phyloP scores from a whole-genome alignment of 164 flowering plant species.

The Malania oleifera region DNA sequence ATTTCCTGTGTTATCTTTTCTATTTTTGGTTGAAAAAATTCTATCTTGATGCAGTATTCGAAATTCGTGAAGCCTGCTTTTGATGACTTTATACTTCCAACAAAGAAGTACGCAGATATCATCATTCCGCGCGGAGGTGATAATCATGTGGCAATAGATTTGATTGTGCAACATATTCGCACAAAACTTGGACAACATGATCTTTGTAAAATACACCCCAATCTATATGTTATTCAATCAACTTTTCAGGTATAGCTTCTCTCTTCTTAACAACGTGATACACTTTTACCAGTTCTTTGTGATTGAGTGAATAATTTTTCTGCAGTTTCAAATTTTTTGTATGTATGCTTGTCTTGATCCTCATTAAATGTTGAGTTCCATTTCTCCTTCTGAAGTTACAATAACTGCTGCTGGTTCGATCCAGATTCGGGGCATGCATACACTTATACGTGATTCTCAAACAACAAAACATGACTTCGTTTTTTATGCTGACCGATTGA shows the following conservation, averaged over 20 bases:
- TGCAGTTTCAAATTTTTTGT: too few relatives aligned
- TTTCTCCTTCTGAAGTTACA: conserved; percentile 5
- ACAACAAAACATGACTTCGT: conserved; percentile 97
- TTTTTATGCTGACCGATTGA: conserved; percentile 90
- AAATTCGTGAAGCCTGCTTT: conserved; percentile 98
- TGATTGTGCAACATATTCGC: conserved; percentile 95
- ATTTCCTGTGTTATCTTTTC: background rate
- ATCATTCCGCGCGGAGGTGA: conserved; percentile 98
- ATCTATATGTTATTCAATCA: conserved; percentile 87
- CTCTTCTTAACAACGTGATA: background rate
- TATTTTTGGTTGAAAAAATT: background rate
- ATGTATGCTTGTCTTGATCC: background rate
- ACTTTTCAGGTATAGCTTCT: conserved; percentile 76
- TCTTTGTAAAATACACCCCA: conserved; percentile 95
- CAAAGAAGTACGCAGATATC: conserved; percentile 96
- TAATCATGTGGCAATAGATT: conserved; percentile 93
- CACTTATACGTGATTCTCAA: conserved; percentile 86
- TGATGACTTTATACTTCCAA: conserved; percentile 97
- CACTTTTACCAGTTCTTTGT: too few relatives aligned
- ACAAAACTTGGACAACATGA: conserved; percentile 98
- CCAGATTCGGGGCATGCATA: conserved; percentile 99
- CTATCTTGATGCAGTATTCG: conserved; percentile 68
- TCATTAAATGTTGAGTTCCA: background rate
- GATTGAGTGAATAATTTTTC: too few relatives aligned
- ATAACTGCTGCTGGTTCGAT: conserved; percentile 14